Evolutionary conservation across 2,329 filamentous ascomycete species (phyloP).

Genomic region (Raffaelea albimanens): DNA sequence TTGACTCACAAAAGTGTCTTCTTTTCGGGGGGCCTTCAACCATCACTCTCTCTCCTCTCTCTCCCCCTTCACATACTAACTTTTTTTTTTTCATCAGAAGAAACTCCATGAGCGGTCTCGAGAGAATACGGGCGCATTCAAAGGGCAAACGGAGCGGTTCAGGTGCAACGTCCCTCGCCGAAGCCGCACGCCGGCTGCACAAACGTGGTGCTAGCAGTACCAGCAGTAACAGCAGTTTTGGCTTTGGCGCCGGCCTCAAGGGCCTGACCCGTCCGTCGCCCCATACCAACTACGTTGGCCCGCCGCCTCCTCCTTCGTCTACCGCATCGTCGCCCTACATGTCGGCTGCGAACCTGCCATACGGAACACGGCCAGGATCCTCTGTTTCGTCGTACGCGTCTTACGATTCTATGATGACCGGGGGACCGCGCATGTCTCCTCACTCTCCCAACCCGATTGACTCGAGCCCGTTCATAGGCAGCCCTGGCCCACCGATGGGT

Average conservation of each 20-base stretch:
- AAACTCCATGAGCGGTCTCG: slow-evolving; percentile 1
- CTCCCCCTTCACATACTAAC: too few species aligned
- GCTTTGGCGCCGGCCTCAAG: slow-evolving; percentile 13
- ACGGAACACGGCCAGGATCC: slow-evolving; percentile 10
- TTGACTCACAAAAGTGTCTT: too few species aligned
- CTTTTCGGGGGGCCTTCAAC: too few species aligned
- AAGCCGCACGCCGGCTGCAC: slow-evolving; percentile 10
- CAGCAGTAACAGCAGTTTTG: slow-evolving; percentile 14
- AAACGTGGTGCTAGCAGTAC: slow-evolving; percentile 12
- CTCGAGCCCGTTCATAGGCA: slow-evolving; percentile 14
- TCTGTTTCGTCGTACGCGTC: slow-evolving; percentile 15
- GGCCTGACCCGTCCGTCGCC: slow-evolving; percentile 15
- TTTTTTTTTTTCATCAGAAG: too few species aligned
- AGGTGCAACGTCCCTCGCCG: slow-evolving; percentile 7
- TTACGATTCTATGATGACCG: slow-evolving; percentile 13
- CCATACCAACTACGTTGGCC: slow-evolving; percentile 16
- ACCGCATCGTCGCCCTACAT: slow-evolving; percentile 14
- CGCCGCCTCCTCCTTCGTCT: slow-evolving; percentile 11
- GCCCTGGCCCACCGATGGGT: slow-evolving; percentile 12
- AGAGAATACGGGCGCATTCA: slow-evolving; percentile 21
- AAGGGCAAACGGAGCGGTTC: slow-evolving; percentile 7
- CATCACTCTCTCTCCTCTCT: too few species aligned
- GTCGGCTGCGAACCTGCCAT: slow-evolving; percentile 8
- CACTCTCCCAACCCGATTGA: slow-evolving; percentile 12
- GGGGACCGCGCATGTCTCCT: slow-evolving; percentile 11